Percentiles rank a stretch among this genome's conserved stretches.
These are phyloP conservation scores for Chondrostereum purpureum DNA, from an alignment of 1,284 basidiomycete species.

Conservation along the genomic window DNA sequence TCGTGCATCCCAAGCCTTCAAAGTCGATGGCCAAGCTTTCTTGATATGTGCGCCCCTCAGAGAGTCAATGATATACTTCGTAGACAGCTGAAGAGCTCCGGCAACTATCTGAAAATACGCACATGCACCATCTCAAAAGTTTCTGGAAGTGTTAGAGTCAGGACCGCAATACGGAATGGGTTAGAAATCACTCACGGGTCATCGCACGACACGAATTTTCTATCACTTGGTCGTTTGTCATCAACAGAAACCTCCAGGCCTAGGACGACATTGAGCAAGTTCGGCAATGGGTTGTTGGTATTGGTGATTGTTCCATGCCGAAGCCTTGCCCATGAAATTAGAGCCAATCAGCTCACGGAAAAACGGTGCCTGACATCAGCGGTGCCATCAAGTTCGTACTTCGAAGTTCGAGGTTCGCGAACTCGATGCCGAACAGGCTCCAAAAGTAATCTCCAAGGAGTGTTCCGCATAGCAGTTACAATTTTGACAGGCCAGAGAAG, in stretches of 20 bases:
- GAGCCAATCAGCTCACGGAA: too few species aligned
- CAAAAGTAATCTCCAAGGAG: too few species aligned
- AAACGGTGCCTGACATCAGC: constrained; percentile 63
- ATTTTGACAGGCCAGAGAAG: too few species aligned
- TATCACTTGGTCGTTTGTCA: too few species aligned
- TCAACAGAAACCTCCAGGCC: too few species aligned
- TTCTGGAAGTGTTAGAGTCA: constrained; percentile 26
- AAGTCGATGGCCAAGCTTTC: constrained; percentile 59
- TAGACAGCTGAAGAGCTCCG: constrained; percentile 63
- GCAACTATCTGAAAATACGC: constrained; percentile 62
- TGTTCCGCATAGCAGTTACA: too few species aligned
- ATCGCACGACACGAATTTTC: constrained; percentile 72
- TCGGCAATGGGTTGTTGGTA: too few species aligned
- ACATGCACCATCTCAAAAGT: constrained; percentile 52
- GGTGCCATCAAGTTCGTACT: constrained; percentile 55
- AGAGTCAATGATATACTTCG: constrained; percentile 66
- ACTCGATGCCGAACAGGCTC: too few species aligned
- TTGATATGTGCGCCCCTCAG: constrained; percentile 54
- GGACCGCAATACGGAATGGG: constrained; percentile 7
- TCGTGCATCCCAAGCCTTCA: constrained; percentile 64
- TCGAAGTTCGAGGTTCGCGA: too few species aligned
- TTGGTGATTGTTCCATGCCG: too few species aligned
- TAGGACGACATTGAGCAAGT: too few species aligned
- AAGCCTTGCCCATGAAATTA: too few species aligned
- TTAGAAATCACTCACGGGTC: constrained; percentile 49